Evolutionary conservation across 2,329 filamentous ascomycete species (phyloP), one percentile per base, ranked within the genome.

Genomic region (Sordariomycetes sp.): DNA sequence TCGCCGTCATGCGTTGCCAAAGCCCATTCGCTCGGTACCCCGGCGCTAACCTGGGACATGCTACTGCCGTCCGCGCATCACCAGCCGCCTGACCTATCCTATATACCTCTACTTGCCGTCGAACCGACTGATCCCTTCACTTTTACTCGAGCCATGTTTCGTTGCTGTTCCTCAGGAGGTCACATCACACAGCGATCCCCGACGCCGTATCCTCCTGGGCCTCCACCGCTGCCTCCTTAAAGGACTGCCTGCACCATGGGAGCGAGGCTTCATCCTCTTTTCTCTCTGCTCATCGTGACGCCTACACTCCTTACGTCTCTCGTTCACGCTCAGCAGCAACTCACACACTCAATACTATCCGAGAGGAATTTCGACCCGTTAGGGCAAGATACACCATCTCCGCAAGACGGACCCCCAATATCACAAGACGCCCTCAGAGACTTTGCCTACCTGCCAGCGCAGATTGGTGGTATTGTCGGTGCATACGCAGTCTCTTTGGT

Each of bases 401-500:
- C 75, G 37, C 68, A 76, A 55, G 62, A 77, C 57, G 75, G 74
- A 7, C 72, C 79, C 38, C 63, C 72, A 8, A 54, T 77, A 29
- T 77, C 77, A 26, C 65, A 66, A 36, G 58, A 68, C 46, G 73
- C 79, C 24, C 55, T 75, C 32, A 65, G 76, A 46, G 68, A 87
- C 53, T 63, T 63, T 42, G 59, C 69, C 14, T 75, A 82, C 36
- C 73, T 95, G 16, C 86, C 87, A 14, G 79, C 77, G 39, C 82
- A 95, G 57, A 79, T 95, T 46, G 82, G 83, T 42, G 86, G 80
- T 44, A 83, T 96, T 39, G 71, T 90, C 39, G 86, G 80, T 40
- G 80, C 84, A 39, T 95, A 95, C 74, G 70, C 88, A 38, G 57
- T 86, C 40, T 84, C 78, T 23, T 70, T 93, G 50, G 68, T 86